Percentiles rank a stretch among this genome's conserved stretches.
These are phyloP conservation scores for Solanum chmielewskii DNA, from an alignment of 257 asterid species.

Conservation along the genomic window DNA sequence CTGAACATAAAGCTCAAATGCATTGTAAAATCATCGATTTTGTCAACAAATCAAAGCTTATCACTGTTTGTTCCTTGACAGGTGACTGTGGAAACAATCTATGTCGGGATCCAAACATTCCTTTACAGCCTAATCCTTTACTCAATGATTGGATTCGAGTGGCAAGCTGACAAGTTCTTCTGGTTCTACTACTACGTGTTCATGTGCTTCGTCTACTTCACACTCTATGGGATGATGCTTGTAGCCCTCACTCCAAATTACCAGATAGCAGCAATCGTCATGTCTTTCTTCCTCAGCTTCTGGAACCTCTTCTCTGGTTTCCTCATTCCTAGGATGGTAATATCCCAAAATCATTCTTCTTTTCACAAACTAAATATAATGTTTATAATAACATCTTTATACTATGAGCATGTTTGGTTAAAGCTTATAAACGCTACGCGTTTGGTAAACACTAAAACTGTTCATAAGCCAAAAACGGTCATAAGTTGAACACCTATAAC, in stretches of 20 bases:
- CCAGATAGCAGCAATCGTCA: constrained; percentile 52
- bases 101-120: constrained; percentile 26
- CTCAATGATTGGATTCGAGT: constrained; percentile 22
- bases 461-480: background rate
- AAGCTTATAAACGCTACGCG: background rate
- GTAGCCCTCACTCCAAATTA: constrained; percentile 65
- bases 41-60: background rate
- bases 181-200: constrained; percentile 34
- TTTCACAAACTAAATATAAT: background rate
- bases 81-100: constrained; percentile 50
- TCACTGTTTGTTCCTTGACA: background rate
- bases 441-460: background rate
- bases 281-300: constrained; percentile 64
- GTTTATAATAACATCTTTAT: background rate
- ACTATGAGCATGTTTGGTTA: background rate
- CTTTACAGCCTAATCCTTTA: constrained; percentile 23
- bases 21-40: background rate
- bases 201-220: constrained; percentile 29
- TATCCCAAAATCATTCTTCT: background rate
- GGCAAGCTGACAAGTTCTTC: constrained; percentile 42
- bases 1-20: background rate
- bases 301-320: constrained; percentile 70
- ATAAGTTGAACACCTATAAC: background rate
- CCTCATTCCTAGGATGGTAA: constrained; percentile 59
- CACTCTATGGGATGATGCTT: constrained; percentile 34